phyloP scores from a whole-genome alignment of 164 flowering plant species.

The Aristolochia fimbriata region DNA sequence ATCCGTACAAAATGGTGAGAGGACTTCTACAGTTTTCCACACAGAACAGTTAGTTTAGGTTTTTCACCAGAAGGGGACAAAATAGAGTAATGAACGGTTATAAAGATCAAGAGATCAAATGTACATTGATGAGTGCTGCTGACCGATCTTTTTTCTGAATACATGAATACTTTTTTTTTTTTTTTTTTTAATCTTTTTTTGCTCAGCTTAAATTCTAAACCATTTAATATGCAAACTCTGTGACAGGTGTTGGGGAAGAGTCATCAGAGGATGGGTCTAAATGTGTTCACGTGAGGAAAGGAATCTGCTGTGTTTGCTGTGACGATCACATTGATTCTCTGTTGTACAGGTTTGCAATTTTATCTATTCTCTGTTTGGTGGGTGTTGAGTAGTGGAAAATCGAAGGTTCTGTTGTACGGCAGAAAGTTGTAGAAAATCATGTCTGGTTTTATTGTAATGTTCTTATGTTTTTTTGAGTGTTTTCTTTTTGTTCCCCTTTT shows the following conservation, averaged over 20 bases:
- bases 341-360: slow-evolving; percentile 46
- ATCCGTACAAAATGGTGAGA: too few relatives aligned
- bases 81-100: too few relatives aligned
- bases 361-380: neutral
- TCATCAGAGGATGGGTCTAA: slow-evolving; percentile 44
- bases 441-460: neutral
- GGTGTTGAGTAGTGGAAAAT: neutral
- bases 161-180: neutral
- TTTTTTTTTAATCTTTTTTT: neutral
- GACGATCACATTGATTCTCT: slow-evolving; percentile 69
- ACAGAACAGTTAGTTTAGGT: too few relatives aligned
- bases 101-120: too few relatives aligned
- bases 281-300: slow-evolving; percentile 80
- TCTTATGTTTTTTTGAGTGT: neutral
- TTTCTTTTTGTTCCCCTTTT: neutral
- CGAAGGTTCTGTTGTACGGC: too few relatives aligned
- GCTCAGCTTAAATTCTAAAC: neutral
- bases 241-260: slow-evolving; percentile 29
- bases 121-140: neutral
- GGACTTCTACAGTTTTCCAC: too few relatives aligned
- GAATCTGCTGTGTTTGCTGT: slow-evolving; percentile 82
- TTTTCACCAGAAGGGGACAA: too few relatives aligned
- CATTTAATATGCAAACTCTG: neutral
- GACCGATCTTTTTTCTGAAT: too few relatives aligned
- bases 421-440: too few relatives aligned